Percentiles rank a stretch among this genome's conserved stretches.
Evolutionary conservation across 2,329 filamentous ascomycete genomes (phyloP).

Genomic region (Fonsecaea monophora): DNA sequence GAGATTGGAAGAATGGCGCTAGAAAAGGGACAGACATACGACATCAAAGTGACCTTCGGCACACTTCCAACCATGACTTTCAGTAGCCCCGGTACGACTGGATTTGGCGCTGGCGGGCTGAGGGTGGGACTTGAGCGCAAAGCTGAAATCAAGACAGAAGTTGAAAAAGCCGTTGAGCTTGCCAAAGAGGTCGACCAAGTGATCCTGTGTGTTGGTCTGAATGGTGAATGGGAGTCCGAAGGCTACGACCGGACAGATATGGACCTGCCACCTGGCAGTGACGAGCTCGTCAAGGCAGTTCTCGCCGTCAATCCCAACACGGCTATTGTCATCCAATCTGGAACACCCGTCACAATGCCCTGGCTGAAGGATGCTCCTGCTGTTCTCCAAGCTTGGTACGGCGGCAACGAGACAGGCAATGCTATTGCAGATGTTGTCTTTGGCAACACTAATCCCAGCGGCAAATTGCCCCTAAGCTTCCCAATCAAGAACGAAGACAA

Average conservation of each 20-base stretch:
- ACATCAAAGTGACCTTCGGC: slow-evolving; percentile 65
- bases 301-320: slow-evolving; percentile 71
- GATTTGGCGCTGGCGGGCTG: slow-evolving; percentile 65
- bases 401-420: slow-evolving; percentile 85
- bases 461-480: slow-evolving; percentile 76
- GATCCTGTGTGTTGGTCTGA: slow-evolving; percentile 77
- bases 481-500: slow-evolving; percentile 72
- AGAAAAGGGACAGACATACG: slow-evolving; percentile 66
- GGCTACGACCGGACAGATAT: slow-evolving; percentile 67
- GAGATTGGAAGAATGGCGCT: slow-evolving; percentile 66
- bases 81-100: slow-evolving; percentile 55
- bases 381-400: slow-evolving; percentile 81
- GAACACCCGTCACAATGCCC: slow-evolving; percentile 68
- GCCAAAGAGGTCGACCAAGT: slow-evolving; percentile 77
- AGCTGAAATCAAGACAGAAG: slow-evolving; percentile 64
- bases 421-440: slow-evolving; percentile 79
- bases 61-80: slow-evolving; percentile 66
- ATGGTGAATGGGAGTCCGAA: slow-evolving; percentile 82
- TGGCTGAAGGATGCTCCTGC: slow-evolving; percentile 58
- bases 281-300: slow-evolving; percentile 68
- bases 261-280: slow-evolving; percentile 60
- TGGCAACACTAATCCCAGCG: slow-evolving; percentile 75
- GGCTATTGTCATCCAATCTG: slow-evolving; percentile 77
- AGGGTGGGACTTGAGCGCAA: slow-evolving; percentile 67
- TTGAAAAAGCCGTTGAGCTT: slow-evolving; percentile 69